Evolutionary conservation across 208 protist genomes (phyloP).

Genomic region (Crithidia brevicula): DNA sequence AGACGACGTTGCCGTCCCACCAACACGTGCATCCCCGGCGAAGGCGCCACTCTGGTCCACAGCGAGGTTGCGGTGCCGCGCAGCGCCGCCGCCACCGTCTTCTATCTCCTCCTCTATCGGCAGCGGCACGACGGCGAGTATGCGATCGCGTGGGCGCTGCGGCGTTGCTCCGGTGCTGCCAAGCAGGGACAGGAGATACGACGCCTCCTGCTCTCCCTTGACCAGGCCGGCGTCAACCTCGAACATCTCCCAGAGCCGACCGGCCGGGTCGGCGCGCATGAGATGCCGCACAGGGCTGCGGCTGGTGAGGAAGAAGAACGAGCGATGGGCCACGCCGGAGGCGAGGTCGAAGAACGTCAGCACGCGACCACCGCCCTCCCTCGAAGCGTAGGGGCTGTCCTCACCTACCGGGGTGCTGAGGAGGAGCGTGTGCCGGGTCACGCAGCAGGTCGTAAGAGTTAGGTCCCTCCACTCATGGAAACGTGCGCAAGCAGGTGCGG

Average conservation of each 20-base stretch:
- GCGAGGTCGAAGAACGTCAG: conserved; percentile 51
- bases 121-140: conserved; percentile 34
- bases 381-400: conserved; percentile 33
- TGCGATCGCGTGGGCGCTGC: conserved; percentile 24
- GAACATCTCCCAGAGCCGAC: conserved; percentile 51
- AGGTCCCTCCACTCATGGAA: conserved; percentile 58
- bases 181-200: conserved; percentile 36
- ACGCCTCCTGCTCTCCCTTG: conserved; percentile 26
- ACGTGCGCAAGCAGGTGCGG: conserved; percentile 20
- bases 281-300: conserved; percentile 40
- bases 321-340: conserved; percentile 36
- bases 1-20: not conserved
- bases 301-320: conserved; percentile 45
- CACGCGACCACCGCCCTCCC: conserved; percentile 38
- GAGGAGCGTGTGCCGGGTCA: conserved; percentile 27
- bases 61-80: conserved; percentile 1
- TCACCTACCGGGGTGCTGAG: conserved; percentile 37
- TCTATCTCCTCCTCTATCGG: conserved; percentile 30
- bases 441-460: conserved; percentile 33
- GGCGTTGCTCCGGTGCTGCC: conserved; percentile 15
- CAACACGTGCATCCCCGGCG: too few relatives aligned
- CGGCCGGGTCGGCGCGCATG: conserved; percentile 44
- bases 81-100: not conserved
- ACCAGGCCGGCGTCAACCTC: conserved; percentile 42
- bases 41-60: conserved; percentile 6